phyloP scores from a whole-genome alignment of 805 yeast species.

The Tetrapisispora iriomotensis region DNA sequence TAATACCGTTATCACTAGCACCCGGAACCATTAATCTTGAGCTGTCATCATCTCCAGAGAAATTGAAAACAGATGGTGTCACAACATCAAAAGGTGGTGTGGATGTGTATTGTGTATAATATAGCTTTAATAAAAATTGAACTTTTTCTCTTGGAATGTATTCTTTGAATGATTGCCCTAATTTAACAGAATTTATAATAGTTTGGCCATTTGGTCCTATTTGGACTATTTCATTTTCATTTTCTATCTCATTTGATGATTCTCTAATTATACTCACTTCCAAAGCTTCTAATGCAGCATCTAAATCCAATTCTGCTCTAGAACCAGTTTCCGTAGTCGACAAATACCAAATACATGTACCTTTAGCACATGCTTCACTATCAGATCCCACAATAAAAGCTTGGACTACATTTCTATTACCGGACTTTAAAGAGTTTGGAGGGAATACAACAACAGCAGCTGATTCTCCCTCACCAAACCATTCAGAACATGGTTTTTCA shows the following conservation, averaged over 20 bases:
- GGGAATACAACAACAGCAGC: slow-evolving; percentile 91
- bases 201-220: slow-evolving; percentile 52
- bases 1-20: slow-evolving; percentile 39
- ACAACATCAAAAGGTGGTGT: slow-evolving; percentile 49
- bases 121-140: slow-evolving; percentile 49
- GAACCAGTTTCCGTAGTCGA: slow-evolving; percentile 64
- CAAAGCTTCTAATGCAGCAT: slow-evolving; percentile 68
- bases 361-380: slow-evolving; percentile 77
- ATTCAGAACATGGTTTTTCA: slow-evolving; percentile 76
- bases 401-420: slow-evolving; percentile 71
- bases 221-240: slow-evolving; percentile 49
- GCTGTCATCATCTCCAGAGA: slow-evolving; percentile 20
- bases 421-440: slow-evolving; percentile 57
- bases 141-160: slow-evolving; percentile 74
- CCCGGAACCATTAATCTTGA: slow-evolving; percentile 20
- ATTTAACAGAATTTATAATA: slow-evolving; percentile 65
- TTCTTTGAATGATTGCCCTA: slow-evolving; percentile 77
- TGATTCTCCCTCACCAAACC: slow-evolving; percentile 81
- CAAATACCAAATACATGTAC: slow-evolving; percentile 84
- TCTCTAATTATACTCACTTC: slow-evolving; percentile 77
- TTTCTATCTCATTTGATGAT: slow-evolving; percentile 46
- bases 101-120: slow-evolving; percentile 49
- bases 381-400: slow-evolving; percentile 81
- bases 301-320: slow-evolving; percentile 68
- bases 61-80: slow-evolving; percentile 31